These are phyloP conservation scores for Penicillium psychrosexuale DNA, from an alignment of 2,329 filamentous ascomycete species.

Conservation along the genomic window DNA sequence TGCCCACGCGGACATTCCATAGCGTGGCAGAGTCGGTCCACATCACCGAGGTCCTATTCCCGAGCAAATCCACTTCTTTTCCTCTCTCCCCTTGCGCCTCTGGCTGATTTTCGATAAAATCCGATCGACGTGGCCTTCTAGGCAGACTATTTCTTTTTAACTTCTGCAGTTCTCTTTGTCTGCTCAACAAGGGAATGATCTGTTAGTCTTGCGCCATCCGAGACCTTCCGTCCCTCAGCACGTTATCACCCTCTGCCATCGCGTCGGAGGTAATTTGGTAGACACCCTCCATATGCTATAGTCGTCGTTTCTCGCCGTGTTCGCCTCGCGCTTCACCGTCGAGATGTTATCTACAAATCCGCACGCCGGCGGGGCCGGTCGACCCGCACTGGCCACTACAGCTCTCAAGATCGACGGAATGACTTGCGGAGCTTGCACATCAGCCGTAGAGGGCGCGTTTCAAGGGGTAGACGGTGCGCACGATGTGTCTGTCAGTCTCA, in stretches of 20 bases:
- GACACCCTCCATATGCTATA: constrained; percentile 19
- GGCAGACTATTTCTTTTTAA: constrained; percentile 1
- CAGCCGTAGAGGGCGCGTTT: constrained; percentile 90
- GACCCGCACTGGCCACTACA: constrained; percentile 73
- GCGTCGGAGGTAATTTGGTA: constrained; percentile 1
- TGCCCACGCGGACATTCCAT: constrained; percentile 16
- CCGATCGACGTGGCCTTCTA: constrained; percentile 13
- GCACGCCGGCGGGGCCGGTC: constrained; percentile 17
- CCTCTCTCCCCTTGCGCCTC: constrained; percentile 5
- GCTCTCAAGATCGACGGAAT: constrained; percentile 87
- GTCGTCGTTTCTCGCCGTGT: neutral
- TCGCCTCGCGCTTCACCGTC: constrained; percentile 7
- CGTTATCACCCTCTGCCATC: constrained; percentile 15
- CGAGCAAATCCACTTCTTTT: constrained; percentile 11
- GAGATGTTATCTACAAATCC: constrained; percentile 17
- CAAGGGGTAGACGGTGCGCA: constrained; percentile 76
- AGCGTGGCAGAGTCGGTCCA: constrained; percentile 16
- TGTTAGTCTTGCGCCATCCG: constrained; percentile 21
- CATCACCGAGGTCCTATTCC: neutral
- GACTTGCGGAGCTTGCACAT: constrained; percentile 88
- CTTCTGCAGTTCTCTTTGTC: constrained; percentile 6
- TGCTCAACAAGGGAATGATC: constrained; percentile 19
- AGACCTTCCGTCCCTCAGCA: constrained; percentile 19
- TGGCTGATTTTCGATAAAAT: neutral
- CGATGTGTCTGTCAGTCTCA: constrained; percentile 84